Conservation (phyloP, 2,329 filamentous ascomycete genomes). For the Colletotrichum musae region DNA sequence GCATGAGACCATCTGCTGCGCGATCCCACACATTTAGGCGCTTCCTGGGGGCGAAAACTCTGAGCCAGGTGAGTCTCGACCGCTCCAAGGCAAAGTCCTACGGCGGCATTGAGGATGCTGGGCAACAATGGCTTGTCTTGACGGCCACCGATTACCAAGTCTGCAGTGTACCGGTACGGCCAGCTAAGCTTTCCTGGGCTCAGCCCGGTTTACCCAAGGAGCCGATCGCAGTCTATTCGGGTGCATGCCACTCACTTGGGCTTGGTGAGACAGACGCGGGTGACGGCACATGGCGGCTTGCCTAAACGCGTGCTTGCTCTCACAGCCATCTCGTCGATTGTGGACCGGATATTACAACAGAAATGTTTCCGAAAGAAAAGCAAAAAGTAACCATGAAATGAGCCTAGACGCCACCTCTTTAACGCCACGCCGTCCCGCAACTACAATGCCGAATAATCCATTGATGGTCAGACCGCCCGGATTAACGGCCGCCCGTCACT, state of each 20-base stretch:
- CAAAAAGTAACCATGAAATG: background rate
- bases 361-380: background rate
- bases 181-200: constrained; percentile 10
- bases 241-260: background rate
- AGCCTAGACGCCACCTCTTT: background rate
- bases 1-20: background rate
- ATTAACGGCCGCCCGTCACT: background rate
- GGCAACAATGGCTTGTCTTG: background rate
- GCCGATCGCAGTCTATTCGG: constrained; percentile 4
- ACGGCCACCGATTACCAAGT: background rate
- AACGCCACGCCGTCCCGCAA: constrained; percentile 8
- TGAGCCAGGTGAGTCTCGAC: background rate
- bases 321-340: no score
- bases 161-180: background rate
- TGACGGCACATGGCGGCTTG: background rate
- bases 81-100: constrained; percentile 5
- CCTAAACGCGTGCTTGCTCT: no score
- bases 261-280: constrained; percentile 9
- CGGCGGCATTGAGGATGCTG: background rate
- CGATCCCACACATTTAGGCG: background rate
- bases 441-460: constrained; percentile 11
- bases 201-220: constrained; percentile 8
- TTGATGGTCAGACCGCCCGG: background rate
- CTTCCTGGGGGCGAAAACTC: background rate
- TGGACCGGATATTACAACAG: no score